phyloP scores from a whole-genome alignment of 2,329 filamentous ascomycete genomes.

The Furcasterigmium sp. region DNA sequence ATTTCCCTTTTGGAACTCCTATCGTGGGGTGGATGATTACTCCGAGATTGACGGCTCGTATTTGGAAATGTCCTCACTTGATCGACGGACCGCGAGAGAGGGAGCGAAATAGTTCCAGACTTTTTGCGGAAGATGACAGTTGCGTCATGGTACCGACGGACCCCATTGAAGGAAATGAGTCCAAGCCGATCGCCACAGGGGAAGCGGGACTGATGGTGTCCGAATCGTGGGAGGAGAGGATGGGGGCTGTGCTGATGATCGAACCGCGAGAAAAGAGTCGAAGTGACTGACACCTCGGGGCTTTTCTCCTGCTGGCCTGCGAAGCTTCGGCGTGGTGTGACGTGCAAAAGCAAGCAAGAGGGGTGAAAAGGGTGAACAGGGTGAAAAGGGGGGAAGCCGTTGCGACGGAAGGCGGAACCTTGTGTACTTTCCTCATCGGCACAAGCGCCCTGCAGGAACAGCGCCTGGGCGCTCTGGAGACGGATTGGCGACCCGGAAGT shows the following conservation, averaged over 20 bases:
- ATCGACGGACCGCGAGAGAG: too few species aligned
- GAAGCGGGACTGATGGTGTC: too few species aligned
- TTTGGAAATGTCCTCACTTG: not conserved
- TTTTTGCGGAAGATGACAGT: not conserved
- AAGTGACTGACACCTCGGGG: too few species aligned
- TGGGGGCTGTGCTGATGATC: too few species aligned
- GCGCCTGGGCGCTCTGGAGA: not conserved
- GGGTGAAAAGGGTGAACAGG: not conserved
- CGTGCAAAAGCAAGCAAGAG: not conserved
- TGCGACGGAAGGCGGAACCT: not conserved
- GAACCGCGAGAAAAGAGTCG: too few species aligned
- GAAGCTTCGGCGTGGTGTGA: not conserved
- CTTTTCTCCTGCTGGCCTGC: too few species aligned
- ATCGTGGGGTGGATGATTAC: not conserved
- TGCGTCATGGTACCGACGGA: not conserved
- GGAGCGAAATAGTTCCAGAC: not conserved
- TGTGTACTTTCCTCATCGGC: not conserved
- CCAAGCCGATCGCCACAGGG: not conserved
- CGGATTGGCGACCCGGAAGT: not conserved
- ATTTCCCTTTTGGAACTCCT: not conserved
- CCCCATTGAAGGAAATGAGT: not conserved
- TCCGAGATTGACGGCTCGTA: slow-evolving; percentile 1
- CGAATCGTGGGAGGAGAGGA: too few species aligned
- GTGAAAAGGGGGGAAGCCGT: not conserved
- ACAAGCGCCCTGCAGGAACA: not conserved